Evolutionary conservation across 2,329 filamentous ascomycete genomes (phyloP), one percentile per base, ranked within the genome.

Genomic region (Diplocarpon mali): DNA sequence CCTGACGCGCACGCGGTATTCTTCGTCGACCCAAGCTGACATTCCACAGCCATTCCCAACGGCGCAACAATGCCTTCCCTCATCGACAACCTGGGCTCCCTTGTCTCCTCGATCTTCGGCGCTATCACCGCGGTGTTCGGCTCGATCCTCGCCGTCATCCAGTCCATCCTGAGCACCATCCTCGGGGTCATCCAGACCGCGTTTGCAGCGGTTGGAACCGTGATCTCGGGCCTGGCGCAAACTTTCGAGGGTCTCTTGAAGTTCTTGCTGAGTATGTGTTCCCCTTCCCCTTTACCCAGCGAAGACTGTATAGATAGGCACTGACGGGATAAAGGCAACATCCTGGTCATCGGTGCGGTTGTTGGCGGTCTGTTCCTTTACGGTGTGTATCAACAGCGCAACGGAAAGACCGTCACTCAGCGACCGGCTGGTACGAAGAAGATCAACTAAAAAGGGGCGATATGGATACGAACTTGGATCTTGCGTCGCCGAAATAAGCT

Each of bases 261-360:
- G 40, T 61, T 61, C 44, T n/a, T 61, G 5, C 35, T 60, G 27
- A 53, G 58, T 60, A 50, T 46, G 57, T 55, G 9, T 8, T 17
- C 9, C 17, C 15, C 14, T 16, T 20, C 12, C 7, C 15, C n/a
- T n/a, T 5, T 34, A 2, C 10, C 28, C 30, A 3, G 30, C 4
- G 34, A 14, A 35, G 16, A 17, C 13, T 28, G 30, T 24, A 13
- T 27, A 11, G 36, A 20, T 10, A 24, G 47, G 10, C 7, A 40
- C 42, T 46, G 28, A 38, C 24, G 2, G 13, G 27, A 38, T 29
- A 36, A 36, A 49, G 57, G 53, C 45, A 61, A 61, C 34, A 55
- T 60, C 29, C 17, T 61, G 0, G 50, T 59, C 12, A 53, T 61
- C 35, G 55, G 50, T 13, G 51, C 42, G 0, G 16, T 56, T 2